Evolutionary conservation across 140 eudicot genomes (phyloP), one percentile per base, ranked within the genome.

Genomic region (Cichorium intybus): DNA sequence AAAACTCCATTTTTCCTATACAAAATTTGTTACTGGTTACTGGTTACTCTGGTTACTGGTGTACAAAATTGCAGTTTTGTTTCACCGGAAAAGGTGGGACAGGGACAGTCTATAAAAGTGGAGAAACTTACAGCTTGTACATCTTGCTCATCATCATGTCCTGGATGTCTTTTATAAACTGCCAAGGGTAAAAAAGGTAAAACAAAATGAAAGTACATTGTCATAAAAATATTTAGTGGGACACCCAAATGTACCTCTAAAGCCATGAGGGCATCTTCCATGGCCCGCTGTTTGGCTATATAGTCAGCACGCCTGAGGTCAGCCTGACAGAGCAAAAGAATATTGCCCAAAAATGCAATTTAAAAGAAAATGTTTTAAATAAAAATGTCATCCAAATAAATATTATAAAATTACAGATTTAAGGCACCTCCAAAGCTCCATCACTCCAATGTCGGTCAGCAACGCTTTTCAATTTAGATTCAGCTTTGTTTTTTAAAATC

Each of bases 381-480:
- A 31, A 55, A 39, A 31, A 39, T 39, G 27, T 2, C 35, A 16
- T 23, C 24, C n/a, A n/a, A n/a, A n/a, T n/a, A n/a, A n/a, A n/a
- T n/a, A n/a, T n/a, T n/a, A n/a, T 27, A 39, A 39, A 9, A 4
- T 10, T 43, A 43, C 16, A 43, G 49, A 43, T 43, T 43, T 43
- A 43, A 43, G 20, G 17, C 51, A 90, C 99, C 99, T 93, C 99
- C 20, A 93, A 78, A 60, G 97, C 99, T 61, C 99, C 99, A 84
- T 93, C 94, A 84, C 97, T 93, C 99, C 99, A 93, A 71, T 93
- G 99, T 67, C 73, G 80, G 74, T 86, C 94, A 66, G 99, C 99
- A 56, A 81, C 99, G 7, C 70, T 86, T 75, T 83, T 89, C 75
- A 93, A 69, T 79, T 83, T 86, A 17, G 95, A 85, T 73, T 88